These are phyloP conservation scores for Podospora didyma DNA, from an alignment of 495 filamentous ascomycete genomes.

Conservation along the genomic window DNA sequence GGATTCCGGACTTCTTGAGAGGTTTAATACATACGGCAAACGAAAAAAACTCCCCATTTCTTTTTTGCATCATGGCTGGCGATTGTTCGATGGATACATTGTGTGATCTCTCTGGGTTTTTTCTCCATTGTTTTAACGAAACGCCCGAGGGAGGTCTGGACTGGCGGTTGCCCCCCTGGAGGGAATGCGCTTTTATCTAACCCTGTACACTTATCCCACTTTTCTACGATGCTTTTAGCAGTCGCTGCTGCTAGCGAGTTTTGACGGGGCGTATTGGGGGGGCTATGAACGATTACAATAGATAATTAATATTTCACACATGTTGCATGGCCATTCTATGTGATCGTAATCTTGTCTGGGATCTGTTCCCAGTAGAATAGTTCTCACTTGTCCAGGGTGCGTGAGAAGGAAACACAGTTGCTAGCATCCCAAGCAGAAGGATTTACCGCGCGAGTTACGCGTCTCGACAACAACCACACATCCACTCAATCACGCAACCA, in stretches of 20 bases:
- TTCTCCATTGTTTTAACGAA: neutral
- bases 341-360: too few species aligned
- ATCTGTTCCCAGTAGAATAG: too few species aligned
- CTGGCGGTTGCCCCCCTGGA: neutral
- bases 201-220: neutral
- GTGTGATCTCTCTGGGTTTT: neutral
- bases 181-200: neutral
- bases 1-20: neutral
- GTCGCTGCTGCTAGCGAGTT: too few species aligned
- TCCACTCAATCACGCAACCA: too few species aligned
- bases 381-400: too few species aligned
- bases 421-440: too few species aligned
- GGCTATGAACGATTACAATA: neutral
- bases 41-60: neutral
- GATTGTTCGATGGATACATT: neutral
- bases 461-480: too few species aligned
- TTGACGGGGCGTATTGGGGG: neutral
- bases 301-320: neutral
- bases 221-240: neutral
- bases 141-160: neutral
- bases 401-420: too few species aligned
- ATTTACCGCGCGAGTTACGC: too few species aligned
- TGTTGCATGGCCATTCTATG: too few species aligned
- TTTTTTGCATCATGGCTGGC: conserved; percentile 6
- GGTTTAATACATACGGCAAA: neutral